phyloP scores from a whole-genome alignment of 1,284 basidiomycete species.

The Fomitiporia mediterranea region DNA sequence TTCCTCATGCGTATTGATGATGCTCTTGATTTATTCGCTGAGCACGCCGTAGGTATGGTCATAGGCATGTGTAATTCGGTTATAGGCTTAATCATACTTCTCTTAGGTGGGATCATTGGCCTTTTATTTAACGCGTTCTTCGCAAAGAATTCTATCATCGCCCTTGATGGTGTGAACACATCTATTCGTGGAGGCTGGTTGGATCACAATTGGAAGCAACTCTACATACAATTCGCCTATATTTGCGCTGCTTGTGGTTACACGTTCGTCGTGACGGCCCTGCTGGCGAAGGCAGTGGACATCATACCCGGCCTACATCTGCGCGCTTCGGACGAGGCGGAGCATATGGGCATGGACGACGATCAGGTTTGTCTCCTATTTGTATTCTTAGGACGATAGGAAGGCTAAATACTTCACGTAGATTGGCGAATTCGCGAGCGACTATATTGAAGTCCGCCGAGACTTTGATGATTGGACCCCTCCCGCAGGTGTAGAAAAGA shows the following conservation, averaged over 20 bases:
- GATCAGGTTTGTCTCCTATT: conserved; percentile 53
- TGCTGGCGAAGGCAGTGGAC: conserved; percentile 68
- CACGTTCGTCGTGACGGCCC: conserved; percentile 63
- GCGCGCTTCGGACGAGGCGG: conserved; percentile 69
- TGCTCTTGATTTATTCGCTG: conserved; percentile 83
- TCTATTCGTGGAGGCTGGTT: conserved; percentile 69
- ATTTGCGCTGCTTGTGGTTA: conserved; percentile 65
- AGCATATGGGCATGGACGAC: conserved; percentile 87
- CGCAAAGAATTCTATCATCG: conserved; percentile 56
- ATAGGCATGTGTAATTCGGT: not conserved
- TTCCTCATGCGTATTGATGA: conserved; percentile 70
- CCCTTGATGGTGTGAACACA: conserved; percentile 74
- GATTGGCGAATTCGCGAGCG: conserved; percentile 75
- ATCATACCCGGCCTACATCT: conserved; percentile 74
- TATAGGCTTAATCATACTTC: not conserved
- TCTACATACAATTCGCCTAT: conserved; percentile 84
- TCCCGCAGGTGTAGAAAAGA: conserved; percentile 21
- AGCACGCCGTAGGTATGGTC: conserved; percentile 74
- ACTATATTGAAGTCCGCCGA: conserved; percentile 74
- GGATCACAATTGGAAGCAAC: conserved; percentile 65
- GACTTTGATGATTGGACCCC: conserved; percentile 59
- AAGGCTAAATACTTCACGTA: conserved; percentile 26
- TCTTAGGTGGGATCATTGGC: conserved; percentile 68
- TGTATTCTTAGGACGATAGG: too few species aligned
- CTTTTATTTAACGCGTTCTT: conserved; percentile 79